These are phyloP conservation scores for Leishmania lainsoni DNA, from an alignment of 208 protist genomes.

Conservation along the genomic window DNA sequence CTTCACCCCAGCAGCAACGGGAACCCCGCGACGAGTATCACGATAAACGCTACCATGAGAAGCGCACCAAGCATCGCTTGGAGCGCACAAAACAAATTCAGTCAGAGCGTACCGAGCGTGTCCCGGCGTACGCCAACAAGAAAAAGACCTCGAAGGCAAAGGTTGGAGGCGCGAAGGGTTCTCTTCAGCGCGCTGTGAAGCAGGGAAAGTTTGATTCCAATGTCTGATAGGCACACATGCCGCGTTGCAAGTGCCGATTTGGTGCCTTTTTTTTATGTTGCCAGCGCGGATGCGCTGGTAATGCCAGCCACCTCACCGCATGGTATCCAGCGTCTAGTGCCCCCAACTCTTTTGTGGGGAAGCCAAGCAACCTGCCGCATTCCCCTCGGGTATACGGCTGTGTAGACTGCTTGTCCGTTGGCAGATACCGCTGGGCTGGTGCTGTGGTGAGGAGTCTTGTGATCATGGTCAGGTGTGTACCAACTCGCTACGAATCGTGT, in stretches of 20 bases:
- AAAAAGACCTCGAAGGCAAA: constrained; percentile 57
- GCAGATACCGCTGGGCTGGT: not conserved
- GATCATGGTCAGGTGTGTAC: not conserved
- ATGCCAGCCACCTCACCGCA: not conserved
- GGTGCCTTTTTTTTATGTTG: not conserved
- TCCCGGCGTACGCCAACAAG: constrained; percentile 69
- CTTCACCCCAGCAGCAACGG: not conserved
- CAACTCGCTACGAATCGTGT: not conserved
- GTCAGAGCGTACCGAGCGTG: constrained; percentile 21
- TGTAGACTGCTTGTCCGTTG: not conserved
- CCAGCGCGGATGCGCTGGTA: not conserved
- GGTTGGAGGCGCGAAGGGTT: constrained; percentile 16
- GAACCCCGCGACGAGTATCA: constrained; percentile 67
- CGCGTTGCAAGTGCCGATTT: not conserved
- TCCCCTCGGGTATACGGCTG: not conserved
- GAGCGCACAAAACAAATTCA: constrained; percentile 50
- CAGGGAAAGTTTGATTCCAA: constrained; percentile 10
- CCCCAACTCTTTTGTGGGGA: too few relatives aligned
- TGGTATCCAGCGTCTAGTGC: not conserved
- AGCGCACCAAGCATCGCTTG: constrained; percentile 50
- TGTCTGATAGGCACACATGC: too few relatives aligned
- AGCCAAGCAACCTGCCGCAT: too few relatives aligned
- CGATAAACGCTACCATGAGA: constrained; percentile 73
- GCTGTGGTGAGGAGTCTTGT: not conserved
- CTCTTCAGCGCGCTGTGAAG: constrained; percentile 24